Percentiles rank a stretch among this genome's conserved stretches.
Conservation (phyloP, 306 rosid species). For the Lablab purpureus region DNA sequence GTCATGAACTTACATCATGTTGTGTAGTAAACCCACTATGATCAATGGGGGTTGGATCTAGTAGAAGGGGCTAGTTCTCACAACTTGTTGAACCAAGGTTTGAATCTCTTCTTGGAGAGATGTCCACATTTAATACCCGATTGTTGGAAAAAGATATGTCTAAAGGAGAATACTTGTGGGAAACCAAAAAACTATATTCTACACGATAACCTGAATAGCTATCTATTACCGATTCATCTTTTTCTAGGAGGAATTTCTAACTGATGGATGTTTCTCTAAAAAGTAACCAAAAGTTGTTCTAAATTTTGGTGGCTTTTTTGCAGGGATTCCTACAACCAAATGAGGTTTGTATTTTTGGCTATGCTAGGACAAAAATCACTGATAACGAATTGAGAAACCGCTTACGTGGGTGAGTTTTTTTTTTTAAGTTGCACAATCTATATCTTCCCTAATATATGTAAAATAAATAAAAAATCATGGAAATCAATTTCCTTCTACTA, state of each 20-base stretch:
- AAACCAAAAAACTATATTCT: not conserved
- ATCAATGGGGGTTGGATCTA: not conserved
- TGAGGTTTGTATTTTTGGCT: slow-evolving; percentile 93
- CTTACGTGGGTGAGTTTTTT: slow-evolving; percentile 71
- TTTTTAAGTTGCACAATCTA: not conserved
- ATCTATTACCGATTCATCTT: not conserved
- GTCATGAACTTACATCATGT: not conserved
- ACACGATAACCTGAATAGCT: not conserved
- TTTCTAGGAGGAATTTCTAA: slow-evolving; percentile 25
- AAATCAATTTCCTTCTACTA: slow-evolving; percentile 29
- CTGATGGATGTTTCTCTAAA: not conserved
- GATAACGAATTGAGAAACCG: slow-evolving; percentile 85
- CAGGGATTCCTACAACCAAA: slow-evolving; percentile 81
- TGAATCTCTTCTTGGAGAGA: too few species aligned
- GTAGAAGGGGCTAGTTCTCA: not conserved
- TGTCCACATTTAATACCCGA: too few species aligned
- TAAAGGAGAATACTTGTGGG: not conserved
- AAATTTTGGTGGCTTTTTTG: slow-evolving; percentile 40
- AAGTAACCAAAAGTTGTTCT: slow-evolving; percentile 6
- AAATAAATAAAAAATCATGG: not conserved
- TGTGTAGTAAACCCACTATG: not conserved
- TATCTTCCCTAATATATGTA: not conserved
- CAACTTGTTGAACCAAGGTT: too few species aligned
- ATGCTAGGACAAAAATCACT: slow-evolving; percentile 89
- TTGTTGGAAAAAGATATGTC: not conserved